Conservation (phyloP, 352 stramenopile genomes). For the Phytophthora citrophthora region DNA sequence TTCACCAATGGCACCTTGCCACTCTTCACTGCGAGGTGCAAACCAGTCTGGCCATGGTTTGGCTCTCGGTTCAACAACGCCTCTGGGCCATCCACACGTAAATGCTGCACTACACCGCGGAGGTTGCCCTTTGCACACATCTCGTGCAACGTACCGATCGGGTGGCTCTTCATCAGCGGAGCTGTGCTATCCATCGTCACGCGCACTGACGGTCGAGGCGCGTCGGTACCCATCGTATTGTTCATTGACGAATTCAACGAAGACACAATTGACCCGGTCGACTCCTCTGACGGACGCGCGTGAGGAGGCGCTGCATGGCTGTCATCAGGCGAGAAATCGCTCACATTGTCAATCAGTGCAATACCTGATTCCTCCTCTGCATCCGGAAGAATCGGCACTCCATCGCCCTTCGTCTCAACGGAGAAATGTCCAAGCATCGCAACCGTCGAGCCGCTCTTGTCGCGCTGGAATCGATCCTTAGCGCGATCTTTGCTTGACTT, state of each 20-base stretch:
- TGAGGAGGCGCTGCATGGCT: slow-evolving; percentile 39
- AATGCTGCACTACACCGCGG: slow-evolving; percentile 76
- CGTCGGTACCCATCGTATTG: slow-evolving; percentile 41
- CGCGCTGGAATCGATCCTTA: slow-evolving; percentile 37
- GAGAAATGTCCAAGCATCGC: slow-evolving; percentile 80
- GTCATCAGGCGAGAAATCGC: slow-evolving; percentile 41
- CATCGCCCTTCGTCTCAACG: slow-evolving; percentile 54
- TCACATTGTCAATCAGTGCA: slow-evolving; percentile 62
- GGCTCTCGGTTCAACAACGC: slow-evolving; percentile 73
- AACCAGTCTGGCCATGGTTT: slow-evolving; percentile 84
- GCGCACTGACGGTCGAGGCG: slow-evolving; percentile 67
- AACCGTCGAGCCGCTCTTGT: slow-evolving; percentile 69
- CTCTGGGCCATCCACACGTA: slow-evolving; percentile 76
- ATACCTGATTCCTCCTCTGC: slow-evolving; percentile 58
- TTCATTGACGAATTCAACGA: slow-evolving; percentile 45
- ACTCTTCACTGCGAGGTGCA: slow-evolving; percentile 86
- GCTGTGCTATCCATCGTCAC: slow-evolving; percentile 74
- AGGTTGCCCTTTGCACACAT: slow-evolving; percentile 83
- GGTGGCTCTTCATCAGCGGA: slow-evolving; percentile 78
- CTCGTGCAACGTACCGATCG: slow-evolving; percentile 82
- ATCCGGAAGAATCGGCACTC: slow-evolving; percentile 65
- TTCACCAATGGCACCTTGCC: slow-evolving; percentile 85
- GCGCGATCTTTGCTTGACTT: slow-evolving; percentile 27
- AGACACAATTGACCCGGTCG: slow-evolving; percentile 34
- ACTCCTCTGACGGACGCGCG: slow-evolving; percentile 50